phyloP scores from a whole-genome alignment of 2,329 filamentous ascomycete genomes.

The Aureobasidium sp. region DNA sequence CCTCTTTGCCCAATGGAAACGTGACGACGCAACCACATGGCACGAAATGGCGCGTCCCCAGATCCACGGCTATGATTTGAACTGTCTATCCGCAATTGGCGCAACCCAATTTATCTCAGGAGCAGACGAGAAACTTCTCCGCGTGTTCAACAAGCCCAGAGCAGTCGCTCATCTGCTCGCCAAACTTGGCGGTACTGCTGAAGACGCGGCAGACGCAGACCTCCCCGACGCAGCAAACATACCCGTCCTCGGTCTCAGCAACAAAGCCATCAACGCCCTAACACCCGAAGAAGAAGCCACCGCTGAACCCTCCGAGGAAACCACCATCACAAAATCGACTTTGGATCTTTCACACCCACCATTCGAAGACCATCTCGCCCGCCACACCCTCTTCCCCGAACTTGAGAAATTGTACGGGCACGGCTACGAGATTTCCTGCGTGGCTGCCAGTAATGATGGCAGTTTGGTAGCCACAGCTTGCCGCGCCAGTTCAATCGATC shows the following conservation, averaged over 20 bases:
- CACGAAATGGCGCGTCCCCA: conserved; percentile 94
- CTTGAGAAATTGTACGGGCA: conserved; percentile 96
- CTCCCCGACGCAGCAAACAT: conserved; percentile 88
- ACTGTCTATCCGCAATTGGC: conserved; percentile 77
- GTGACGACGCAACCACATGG: conserved; percentile 56
- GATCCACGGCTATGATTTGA: conserved; percentile 96
- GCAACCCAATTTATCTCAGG: conserved; percentile 79
- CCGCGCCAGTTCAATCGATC: conserved; percentile 84
- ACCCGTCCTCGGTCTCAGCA: conserved; percentile 88
- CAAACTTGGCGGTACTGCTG: conserved; percentile 1
- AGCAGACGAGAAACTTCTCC: conserved; percentile 94
- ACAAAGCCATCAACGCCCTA: conserved; percentile 70
- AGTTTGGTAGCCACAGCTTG: conserved; percentile 81
- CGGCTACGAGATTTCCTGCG: conserved; percentile 89
- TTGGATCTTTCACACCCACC: conserved; percentile 68
- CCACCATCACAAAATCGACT: conserved; percentile 52
- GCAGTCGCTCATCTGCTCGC: conserved; percentile 68
- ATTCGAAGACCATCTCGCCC: conserved; percentile 79
- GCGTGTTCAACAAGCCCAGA: conserved; percentile 86
- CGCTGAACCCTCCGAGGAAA: conserved; percentile 37
- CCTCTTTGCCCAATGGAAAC: conserved; percentile 73
- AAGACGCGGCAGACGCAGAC: conserved; percentile 19
- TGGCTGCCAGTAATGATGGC: conserved; percentile 70
- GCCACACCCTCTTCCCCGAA: conserved; percentile 92
- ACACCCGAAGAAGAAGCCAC: conserved; percentile 32